Base-by-base conservation (phyloP, 2,329 filamentous ascomycete species). In the Decorospora gaudefroyi region DNA sequence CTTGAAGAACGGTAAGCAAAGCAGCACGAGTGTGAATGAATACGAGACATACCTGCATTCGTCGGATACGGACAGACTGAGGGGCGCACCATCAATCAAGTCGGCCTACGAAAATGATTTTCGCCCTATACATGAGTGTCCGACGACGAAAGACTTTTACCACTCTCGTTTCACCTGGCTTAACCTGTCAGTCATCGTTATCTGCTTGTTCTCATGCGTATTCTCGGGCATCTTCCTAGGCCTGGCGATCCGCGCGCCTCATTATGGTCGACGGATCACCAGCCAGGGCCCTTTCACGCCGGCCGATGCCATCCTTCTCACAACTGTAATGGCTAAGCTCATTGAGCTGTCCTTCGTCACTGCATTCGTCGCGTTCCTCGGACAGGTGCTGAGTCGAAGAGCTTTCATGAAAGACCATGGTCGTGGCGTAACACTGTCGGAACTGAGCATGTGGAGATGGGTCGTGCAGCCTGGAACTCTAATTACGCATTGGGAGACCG, bases 321-420 rank as follows among this genome's bases (percentile, higher is more conserved):
- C 82, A n/a, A 80, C 86, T 0, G 69, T 89, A 2, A 72, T 89
- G 23, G 86, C 88, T 6, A 92, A 91, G 68, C 80, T 85, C 0
- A 88, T 91, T 33, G 88, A 92, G 68, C 64, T 91, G 52, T 83
- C 85, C 0, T 92, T 90, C 59, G 86, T 89, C 3, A 89, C 87
- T 0, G 83, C 88, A 0, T 87, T 89, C 48, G 85, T 91, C 1
- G 80, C 85, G 0, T 87, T 87, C 41, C 65, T 91, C 0, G 88
- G 88, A 0, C 88, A 93, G 64, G 79, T 87, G 0, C 70, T 92
- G 11, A 89, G 82, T n/a, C 77, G 86, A 13, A 74, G 85, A 41
- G 85, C 87, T 0, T 79, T 88, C 42, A 77, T 78, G 16, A 79
- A 77, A 40, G 73, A 77, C 6, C 53, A 65, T 6, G 79, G 82